Conservation (phyloP, 169 alveolate genomes). For the Babesia ovis region DNA sequence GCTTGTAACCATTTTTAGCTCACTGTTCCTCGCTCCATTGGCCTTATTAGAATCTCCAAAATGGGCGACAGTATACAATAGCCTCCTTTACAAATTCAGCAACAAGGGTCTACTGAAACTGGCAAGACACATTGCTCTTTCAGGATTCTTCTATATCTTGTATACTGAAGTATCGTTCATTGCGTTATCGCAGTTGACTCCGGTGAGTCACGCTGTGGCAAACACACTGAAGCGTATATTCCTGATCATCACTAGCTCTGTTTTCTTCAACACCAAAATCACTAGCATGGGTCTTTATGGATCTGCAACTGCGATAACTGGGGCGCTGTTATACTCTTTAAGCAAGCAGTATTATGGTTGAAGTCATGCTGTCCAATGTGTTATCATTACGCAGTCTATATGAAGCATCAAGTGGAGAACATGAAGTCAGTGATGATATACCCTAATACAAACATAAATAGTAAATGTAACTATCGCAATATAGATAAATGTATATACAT, state of each 20-base stretch:
- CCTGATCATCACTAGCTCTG: slow-evolving; percentile 64
- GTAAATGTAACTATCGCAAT: too few species aligned
- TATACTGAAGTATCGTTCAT: slow-evolving; percentile 71
- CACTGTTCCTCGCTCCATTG: slow-evolving; percentile 73
- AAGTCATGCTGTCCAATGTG: neutral
- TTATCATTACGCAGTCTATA: neutral
- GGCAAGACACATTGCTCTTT: slow-evolving; percentile 58
- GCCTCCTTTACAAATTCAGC: slow-evolving; percentile 30
- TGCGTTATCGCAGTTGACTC: slow-evolving; percentile 72
- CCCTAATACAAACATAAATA: too few species aligned
- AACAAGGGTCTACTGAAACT: slow-evolving; percentile 16
- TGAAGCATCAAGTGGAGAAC: too few species aligned
- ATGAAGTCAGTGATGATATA: too few species aligned
- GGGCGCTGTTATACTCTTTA: slow-evolving; percentile 73
- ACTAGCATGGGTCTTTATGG: slow-evolving; percentile 74
- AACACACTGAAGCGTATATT: slow-evolving; percentile 76
- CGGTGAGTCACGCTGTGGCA: slow-evolving; percentile 81
- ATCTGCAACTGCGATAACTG: slow-evolving; percentile 78
- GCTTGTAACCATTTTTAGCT: slow-evolving; percentile 57
- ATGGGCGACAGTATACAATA: slow-evolving; percentile 35
- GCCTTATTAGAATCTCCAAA: slow-evolving; percentile 30
- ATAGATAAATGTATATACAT: too few species aligned
- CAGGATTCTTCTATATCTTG: slow-evolving; percentile 70
- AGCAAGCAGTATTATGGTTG: slow-evolving; percentile 41
- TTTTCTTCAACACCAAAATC: slow-evolving; percentile 69